Base-by-base conservation (phyloP, 768 basidiomycete genomes). In the Hygrophorus russula region DNA sequence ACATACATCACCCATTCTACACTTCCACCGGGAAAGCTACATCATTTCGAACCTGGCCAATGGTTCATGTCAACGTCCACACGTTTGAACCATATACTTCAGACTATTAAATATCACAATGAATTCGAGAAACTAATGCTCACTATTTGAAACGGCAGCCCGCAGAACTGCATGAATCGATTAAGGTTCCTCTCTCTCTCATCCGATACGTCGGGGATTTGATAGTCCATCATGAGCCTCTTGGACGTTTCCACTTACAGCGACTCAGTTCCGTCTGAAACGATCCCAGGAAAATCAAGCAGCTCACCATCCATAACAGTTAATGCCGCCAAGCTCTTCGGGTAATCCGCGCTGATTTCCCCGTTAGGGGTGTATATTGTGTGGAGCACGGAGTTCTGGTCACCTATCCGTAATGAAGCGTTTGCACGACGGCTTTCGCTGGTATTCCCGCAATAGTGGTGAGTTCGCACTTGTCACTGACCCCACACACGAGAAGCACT, bases 401-500 rank as follows among this genome's bases (percentile, higher is more conserved):
- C 65, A 32, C 61, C 63, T 5, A 62, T 61, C 20, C 70, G 62
- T 15, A 80, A 55, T 4, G 61, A 56, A 10, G 67, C 66, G 51
- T 82, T 82, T 9, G 64, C 59, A 4, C 76, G 69, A 5, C 73
- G 69, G 45, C 71, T 77, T 53, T 80, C 78, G 12, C 78, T 82
- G 53, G 8, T 19, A 33, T 27, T 39, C 10, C 19, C 33, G 39
- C 14, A 44, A 3, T 8, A 11, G 46, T 14, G 35, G 13, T n/a
- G n/a, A n/a, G n/a, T n/a, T n/a, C n/a, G 18, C 12, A 31, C 3
- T 17, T 10, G 8, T 3, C 5, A 2, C 13, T 28, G 5, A 15
- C 5, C 5, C 44, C 36, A 13, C 8, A 33, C 17, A 11, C 13
- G 5, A n/a, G n/a, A n/a, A 14, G 32, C 3, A 64, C 76, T 48